These are phyloP conservation scores for Protea cynaroides DNA, from an alignment of 164 flowering plant genomes.

Conservation along the genomic window DNA sequence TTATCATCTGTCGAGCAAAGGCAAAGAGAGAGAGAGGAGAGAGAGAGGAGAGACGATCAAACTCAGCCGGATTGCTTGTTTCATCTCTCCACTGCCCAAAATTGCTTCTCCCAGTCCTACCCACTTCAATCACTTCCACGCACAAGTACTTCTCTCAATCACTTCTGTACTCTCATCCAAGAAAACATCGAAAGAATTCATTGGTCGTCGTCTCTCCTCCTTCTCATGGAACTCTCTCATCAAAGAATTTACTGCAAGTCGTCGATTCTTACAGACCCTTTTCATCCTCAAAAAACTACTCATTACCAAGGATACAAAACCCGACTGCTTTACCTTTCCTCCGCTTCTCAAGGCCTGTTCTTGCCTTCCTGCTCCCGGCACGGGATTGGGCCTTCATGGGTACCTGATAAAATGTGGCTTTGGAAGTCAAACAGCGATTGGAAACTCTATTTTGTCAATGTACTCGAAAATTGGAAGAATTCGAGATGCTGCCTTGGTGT, in stretches of 20 bases:
- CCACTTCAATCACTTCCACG: neutral
- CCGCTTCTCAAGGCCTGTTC: conserved; percentile 24
- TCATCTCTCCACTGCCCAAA: neutral
- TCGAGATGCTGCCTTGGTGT: conserved; percentile 17
- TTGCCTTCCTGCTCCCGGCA: conserved; percentile 5
- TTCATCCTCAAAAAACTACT: conserved; percentile 29
- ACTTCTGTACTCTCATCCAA: neutral
- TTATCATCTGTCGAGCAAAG: too few relatives aligned
- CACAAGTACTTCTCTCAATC: neutral
- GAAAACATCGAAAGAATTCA: neutral
- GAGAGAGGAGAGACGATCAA: too few relatives aligned
- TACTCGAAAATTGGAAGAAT: conserved; percentile 18
- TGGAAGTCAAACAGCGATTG: conserved; percentile 2
- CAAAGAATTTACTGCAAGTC: conserved; percentile 11
- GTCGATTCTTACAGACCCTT: conserved; percentile 18
- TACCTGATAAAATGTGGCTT: conserved; percentile 21
- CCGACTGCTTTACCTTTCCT: conserved; percentile 18
- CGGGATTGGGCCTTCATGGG: conserved; percentile 22
- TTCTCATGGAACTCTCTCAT: conserved; percentile 19
- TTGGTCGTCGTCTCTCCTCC: conserved; percentile 6
- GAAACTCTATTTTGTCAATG: conserved; percentile 15
- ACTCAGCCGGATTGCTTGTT: too few relatives aligned
- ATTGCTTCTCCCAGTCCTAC: conserved; percentile 1
- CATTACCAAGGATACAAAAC: conserved; percentile 2
- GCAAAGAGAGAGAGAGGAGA: too few relatives aligned